Conservation (phyloP, 805 yeast species). For the Starmerella stigmatis region DNA sequence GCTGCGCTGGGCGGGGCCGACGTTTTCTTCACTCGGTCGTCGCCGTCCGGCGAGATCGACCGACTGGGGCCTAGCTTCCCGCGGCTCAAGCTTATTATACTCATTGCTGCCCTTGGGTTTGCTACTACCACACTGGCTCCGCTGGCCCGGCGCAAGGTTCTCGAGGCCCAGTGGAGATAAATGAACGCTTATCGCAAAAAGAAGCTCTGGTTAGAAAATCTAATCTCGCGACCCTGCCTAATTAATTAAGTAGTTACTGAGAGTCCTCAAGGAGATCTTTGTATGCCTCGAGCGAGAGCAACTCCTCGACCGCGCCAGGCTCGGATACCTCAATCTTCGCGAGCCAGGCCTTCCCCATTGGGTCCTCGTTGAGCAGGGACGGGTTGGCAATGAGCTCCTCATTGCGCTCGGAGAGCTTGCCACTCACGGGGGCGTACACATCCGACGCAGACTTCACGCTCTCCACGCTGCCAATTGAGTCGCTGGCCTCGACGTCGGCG, state of each 20-base stretch:
- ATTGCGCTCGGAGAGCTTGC: slow-evolving; percentile 66
- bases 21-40: slow-evolving; percentile 61
- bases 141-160: slow-evolving; percentile 14
- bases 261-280: slow-evolving; percentile 16
- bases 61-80: slow-evolving; percentile 57
- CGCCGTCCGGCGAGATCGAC: slow-evolving; percentile 82
- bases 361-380: slow-evolving; percentile 71
- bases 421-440: slow-evolving; percentile 77
- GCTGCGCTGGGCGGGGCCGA: slow-evolving; percentile 60
- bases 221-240: too few relatives aligned
- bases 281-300: slow-evolving; percentile 29
- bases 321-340: slow-evolving; percentile 57
- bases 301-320: slow-evolving; percentile 29
- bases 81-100: slow-evolving; percentile 48
- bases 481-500: slow-evolving; percentile 54
- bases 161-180: slow-evolving; percentile 16
- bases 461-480: slow-evolving; percentile 85
- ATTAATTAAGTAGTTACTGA: slow-evolving; percentile 9
- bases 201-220: too few relatives aligned
- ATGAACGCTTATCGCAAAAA: not conserved
- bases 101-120: slow-evolving; percentile 42
- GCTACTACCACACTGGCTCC: slow-evolving; percentile 15
- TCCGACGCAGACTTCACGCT: slow-evolving; percentile 91
- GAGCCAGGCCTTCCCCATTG: slow-evolving; percentile 91
- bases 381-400: slow-evolving; percentile 57